Conservation (phyloP, 1,284 basidiomycete species). For the Sanghuangporus baumii region DNA sequence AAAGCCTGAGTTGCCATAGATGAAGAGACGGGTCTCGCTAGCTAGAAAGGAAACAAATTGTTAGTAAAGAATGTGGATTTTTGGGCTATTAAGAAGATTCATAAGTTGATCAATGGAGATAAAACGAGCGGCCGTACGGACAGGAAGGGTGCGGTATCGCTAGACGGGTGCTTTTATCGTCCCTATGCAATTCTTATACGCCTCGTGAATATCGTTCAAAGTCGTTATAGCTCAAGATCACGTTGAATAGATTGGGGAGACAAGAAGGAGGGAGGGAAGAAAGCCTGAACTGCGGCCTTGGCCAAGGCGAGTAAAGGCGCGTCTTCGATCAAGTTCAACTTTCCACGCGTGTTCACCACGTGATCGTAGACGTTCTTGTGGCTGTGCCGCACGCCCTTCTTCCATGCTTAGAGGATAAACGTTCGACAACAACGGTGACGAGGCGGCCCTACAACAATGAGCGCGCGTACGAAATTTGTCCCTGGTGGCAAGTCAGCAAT, state of each 20-base stretch:
- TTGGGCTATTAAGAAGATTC: background rate
- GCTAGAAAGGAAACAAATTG: conserved; percentile 7
- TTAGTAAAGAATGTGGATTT: conserved; percentile 17
- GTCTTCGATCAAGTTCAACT: conserved; percentile 6
- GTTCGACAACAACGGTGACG: background rate
- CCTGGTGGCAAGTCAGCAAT: background rate
- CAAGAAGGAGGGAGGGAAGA: conserved; percentile 3
- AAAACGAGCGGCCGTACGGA: conserved; percentile 4
- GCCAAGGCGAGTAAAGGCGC: background rate
- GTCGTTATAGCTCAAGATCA: background rate
- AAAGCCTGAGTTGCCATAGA: conserved; percentile 16
- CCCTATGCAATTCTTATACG: background rate
- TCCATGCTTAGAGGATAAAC: too few relatives aligned
- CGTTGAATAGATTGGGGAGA: background rate
- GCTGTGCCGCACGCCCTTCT: background rate
- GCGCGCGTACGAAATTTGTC: conserved; percentile 11
- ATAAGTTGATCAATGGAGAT: background rate
- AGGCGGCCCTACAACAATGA: background rate
- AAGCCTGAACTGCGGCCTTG: background rate
- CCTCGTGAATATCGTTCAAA: conserved; percentile 15
- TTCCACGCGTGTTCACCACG: conserved; percentile 1
- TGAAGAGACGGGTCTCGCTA: background rate
- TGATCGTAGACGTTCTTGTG: background rate
- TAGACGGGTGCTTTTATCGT: background rate
- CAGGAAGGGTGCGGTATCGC: conserved; percentile 13